phyloP scores from a whole-genome alignment of 2,329 filamentous ascomycete genomes.

The Aspergillus luchuensis region DNA sequence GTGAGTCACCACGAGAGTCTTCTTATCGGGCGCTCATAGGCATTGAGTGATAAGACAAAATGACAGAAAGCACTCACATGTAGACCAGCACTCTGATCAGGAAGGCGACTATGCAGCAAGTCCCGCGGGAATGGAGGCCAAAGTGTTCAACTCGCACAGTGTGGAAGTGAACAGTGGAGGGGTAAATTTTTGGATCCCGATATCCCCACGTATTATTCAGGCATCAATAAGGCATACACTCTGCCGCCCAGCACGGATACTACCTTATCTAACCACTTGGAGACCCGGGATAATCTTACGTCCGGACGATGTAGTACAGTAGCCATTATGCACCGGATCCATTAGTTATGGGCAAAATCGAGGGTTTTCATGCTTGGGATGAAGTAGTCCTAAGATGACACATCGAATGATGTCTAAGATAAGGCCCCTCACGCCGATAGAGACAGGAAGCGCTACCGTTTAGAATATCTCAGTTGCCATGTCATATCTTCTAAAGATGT shows the following conservation, averaged over 20 bases:
- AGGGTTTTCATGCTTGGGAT: too few species aligned
- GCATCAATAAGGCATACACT: conserved; percentile 16
- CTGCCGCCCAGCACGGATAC: background rate
- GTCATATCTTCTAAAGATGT: too few species aligned
- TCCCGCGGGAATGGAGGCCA: conserved; percentile 11
- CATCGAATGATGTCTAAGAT: too few species aligned
- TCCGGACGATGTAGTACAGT: background rate
- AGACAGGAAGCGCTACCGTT: too few species aligned
- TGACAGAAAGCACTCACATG: background rate
- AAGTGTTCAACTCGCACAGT: conserved; percentile 19
- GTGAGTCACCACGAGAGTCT: conserved; percentile 2
- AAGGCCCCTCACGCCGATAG: too few species aligned
- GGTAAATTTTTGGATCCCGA: conserved; percentile 35
- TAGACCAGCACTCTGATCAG: background rate
- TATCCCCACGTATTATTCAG: conserved; percentile 32
- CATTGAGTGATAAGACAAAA: background rate
- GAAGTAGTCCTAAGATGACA: too few species aligned
- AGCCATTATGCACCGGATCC: too few species aligned
- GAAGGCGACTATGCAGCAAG: conserved; percentile 5
- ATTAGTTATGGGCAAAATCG: too few species aligned
- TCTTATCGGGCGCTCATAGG: conserved; percentile 5
- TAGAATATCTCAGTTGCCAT: too few species aligned
- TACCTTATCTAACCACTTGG: background rate
- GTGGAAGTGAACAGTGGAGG: conserved; percentile 26
- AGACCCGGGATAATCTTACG: background rate